Conservation (phyloP, 208 protist genomes). For the Angomonas ambiguus region DNA sequence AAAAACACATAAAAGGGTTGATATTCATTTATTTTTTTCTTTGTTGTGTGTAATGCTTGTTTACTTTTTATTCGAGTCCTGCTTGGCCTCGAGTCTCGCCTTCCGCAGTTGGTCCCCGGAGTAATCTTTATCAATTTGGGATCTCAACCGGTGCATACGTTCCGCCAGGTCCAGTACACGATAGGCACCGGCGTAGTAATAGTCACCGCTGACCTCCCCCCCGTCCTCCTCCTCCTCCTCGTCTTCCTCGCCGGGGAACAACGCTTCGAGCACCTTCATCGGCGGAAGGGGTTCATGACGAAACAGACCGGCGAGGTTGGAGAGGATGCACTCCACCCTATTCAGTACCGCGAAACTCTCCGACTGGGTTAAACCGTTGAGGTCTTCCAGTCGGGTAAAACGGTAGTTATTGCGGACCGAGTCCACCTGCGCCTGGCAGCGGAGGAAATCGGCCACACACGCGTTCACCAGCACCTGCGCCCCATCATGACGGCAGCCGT, state of each 20-base stretch:
- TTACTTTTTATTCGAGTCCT: too few relatives aligned
- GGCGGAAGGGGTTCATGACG: constrained; percentile 34
- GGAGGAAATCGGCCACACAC: constrained; percentile 78
- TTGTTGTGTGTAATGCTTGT: too few relatives aligned
- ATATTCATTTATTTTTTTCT: too few relatives aligned
- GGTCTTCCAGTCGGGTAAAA: constrained; percentile 79
- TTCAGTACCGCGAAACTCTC: constrained; percentile 79
- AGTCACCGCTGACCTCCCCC: constrained; percentile 19
- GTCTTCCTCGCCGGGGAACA: constrained; percentile 49
- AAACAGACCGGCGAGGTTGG: constrained; percentile 66
- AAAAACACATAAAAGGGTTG: too few relatives aligned
- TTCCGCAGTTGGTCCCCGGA: constrained; percentile 27
- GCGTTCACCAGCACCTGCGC: constrained; percentile 87
- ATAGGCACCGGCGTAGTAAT: constrained; percentile 55
- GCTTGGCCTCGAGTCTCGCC: constrained; percentile 2
- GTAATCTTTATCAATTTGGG: constrained; percentile 73
- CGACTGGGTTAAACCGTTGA: constrained; percentile 89
- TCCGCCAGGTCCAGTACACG: constrained; percentile 55
- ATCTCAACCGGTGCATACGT: constrained; percentile 58
- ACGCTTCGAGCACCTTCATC: constrained; percentile 50
- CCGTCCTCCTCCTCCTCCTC: constrained; percentile 18
- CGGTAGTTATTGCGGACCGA: constrained; percentile 72
- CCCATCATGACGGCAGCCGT: constrained; percentile 81
- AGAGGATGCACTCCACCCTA: constrained; percentile 62
- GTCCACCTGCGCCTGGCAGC: constrained; percentile 80